A percentile compares a stretch with the other conserved stretches of the same genome.
Conservation (phyloP, 2,329 filamentous ascomycete genomes). For the Aphanoascus verrucosus region DNA sequence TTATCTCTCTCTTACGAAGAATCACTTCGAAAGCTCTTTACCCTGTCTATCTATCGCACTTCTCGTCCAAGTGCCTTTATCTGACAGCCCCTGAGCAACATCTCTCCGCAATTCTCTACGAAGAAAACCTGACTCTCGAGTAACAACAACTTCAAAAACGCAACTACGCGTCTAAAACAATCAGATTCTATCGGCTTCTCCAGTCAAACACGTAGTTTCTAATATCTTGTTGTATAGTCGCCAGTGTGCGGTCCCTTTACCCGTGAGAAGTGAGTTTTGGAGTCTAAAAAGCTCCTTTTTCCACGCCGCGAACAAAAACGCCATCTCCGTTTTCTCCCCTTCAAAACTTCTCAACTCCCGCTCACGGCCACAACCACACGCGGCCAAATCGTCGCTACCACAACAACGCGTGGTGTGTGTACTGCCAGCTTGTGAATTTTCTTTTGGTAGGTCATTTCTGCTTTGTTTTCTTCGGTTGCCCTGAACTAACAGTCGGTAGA, state of each 20-base stretch:
- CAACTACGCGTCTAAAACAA: not conserved
- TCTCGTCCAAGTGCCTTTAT: not conserved
- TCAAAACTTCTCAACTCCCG: conserved; percentile 13
- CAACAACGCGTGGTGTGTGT: conserved; percentile 25
- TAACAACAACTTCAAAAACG: not conserved
- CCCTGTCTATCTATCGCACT: not conserved
- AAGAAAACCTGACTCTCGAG: not conserved
- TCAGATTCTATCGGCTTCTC: not conserved
- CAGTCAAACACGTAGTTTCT: not conserved
- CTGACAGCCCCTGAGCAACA: conserved; percentile 5
- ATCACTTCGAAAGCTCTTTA: not conserved
- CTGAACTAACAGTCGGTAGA: conserved; percentile 21
- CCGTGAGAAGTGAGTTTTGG: not conserved
- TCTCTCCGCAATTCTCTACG: not conserved
- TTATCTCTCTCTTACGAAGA: not conserved
- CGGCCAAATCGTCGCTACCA: conserved; percentile 25
- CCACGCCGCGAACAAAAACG: conserved; percentile 1
- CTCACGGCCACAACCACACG: conserved; percentile 20
- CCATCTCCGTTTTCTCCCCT: conserved; percentile 7
- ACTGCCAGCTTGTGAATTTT: conserved; percentile 21
- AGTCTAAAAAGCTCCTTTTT: not conserved
- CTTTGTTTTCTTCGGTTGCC: conserved; percentile 6
- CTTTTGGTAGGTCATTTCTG: conserved; percentile 20
- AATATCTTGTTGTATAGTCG: conserved; percentile 4
- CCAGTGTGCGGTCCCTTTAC: conserved; percentile 1